phyloP scores from a whole-genome alignment of 192 early-diverging fungal species.

The Backusella macrospora region DNA sequence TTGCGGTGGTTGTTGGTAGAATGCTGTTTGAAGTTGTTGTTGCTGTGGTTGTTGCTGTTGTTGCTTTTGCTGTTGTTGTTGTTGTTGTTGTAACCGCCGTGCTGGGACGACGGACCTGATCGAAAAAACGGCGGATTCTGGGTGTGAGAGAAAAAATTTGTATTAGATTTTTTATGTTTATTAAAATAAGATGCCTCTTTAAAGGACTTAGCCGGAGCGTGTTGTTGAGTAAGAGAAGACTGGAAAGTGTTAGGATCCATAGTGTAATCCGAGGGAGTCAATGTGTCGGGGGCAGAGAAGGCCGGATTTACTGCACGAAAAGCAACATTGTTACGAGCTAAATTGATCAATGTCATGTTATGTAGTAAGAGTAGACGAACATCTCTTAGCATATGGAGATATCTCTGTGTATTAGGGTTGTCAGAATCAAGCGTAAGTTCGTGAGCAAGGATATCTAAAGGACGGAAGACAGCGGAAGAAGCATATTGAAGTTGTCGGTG shows the following conservation, averaged over 20 bases:
- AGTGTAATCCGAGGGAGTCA: not conserved
- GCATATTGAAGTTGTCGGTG: not conserved
- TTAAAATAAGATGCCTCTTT: not conserved
- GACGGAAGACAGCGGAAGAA: not conserved
- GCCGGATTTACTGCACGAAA: not conserved
- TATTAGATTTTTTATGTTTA: not conserved
- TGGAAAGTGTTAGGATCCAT: not conserved
- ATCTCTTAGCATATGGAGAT: not conserved
- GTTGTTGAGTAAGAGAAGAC: not conserved
- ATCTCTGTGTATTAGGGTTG: not conserved
- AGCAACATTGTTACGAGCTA: not conserved
- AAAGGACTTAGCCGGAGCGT: not conserved
- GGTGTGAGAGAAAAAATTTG: not conserved
- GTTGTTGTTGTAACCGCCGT: constrained; percentile 14
- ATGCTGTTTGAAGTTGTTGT: not conserved
- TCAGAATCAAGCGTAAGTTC: not conserved
- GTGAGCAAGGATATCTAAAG: not conserved
- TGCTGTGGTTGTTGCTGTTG: not conserved
- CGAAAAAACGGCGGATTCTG: not conserved
- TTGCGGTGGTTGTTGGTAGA: not conserved
- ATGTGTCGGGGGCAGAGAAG: not conserved
- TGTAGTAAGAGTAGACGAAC: not conserved
- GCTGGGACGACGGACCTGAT: constrained; percentile 13
- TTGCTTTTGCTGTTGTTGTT: not conserved
- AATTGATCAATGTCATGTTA: not conserved